phyloP scores from a whole-genome alignment of 352 stramenopile genomes.

The Phytophthora uliginosa region DNA sequence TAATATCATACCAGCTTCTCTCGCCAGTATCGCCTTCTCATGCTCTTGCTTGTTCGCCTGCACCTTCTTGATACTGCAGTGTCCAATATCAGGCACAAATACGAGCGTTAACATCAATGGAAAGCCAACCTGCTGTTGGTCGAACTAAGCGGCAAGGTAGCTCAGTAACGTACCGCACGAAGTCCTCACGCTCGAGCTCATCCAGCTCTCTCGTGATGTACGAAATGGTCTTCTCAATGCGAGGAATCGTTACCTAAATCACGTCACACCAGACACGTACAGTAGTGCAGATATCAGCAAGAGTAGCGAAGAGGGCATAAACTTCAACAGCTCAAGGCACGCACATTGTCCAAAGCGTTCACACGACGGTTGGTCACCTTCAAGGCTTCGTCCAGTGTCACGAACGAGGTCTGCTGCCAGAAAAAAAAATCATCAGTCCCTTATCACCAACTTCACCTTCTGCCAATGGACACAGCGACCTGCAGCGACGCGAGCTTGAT shows the following conservation, averaged over 20 bases:
- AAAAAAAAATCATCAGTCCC: background rate
- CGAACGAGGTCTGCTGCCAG: constrained; percentile 97
- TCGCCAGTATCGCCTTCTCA: constrained; percentile 73
- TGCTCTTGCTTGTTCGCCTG: constrained; percentile 97
- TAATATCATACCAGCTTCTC: constrained; percentile 61
- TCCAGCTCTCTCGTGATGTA: constrained; percentile 99
- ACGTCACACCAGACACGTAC: background rate
- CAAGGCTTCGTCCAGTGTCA: constrained; percentile 98
- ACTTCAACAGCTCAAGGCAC: constrained; percentile 12
- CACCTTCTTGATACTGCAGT: constrained; percentile 98
- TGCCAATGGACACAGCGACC: constrained; percentile 28
- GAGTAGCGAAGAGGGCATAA: background rate
- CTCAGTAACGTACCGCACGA: constrained; percentile 67
- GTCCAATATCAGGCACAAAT: constrained; percentile 1
- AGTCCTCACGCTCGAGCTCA: constrained; percentile 99
- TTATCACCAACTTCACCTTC: background rate
- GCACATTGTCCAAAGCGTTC: constrained; percentile 98
- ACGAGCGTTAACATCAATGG: background rate
- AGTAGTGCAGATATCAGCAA: background rate
- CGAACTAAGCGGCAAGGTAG: background rate
- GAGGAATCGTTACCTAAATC: constrained; percentile 97
- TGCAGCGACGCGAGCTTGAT: constrained; percentile 92
- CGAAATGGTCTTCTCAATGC: constrained; percentile 97
- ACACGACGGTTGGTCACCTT: constrained; percentile 99
- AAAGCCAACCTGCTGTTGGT: background rate